Conservation (phyloP, 352 stramenopile species). For the Phytopythium ostracodes region DNA sequence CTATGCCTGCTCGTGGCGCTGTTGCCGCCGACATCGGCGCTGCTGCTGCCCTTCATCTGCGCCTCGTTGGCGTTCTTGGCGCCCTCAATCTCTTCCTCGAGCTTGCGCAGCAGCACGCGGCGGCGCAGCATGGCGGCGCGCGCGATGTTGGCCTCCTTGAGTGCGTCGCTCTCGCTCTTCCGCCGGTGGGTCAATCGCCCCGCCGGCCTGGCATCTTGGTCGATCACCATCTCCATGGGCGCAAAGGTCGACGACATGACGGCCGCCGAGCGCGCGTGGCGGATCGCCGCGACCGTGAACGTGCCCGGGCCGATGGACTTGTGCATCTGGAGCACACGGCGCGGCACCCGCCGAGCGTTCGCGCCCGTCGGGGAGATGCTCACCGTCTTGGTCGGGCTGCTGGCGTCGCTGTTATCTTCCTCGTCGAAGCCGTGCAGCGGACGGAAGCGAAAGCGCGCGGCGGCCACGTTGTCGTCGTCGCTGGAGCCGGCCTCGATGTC, state of each 20-base stretch:
- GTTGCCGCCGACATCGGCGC: not conserved
- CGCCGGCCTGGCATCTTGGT: slow-evolving; percentile 14
- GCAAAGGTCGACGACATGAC: slow-evolving; percentile 9
- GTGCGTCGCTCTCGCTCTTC: slow-evolving; percentile 69
- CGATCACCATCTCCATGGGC: slow-evolving; percentile 10
- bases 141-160: slow-evolving; percentile 45
- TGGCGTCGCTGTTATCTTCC: not conserved
- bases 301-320: slow-evolving; percentile 3
- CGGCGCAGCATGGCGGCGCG: slow-evolving; percentile 61
- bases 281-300: not conserved
- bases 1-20: not conserved
- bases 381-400: not conserved
- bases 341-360: not conserved
- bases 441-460: not conserved
- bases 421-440: not conserved
- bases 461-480: slow-evolving; percentile 25
- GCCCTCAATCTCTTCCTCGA: slow-evolving; percentile 71
- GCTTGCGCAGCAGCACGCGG: slow-evolving; percentile 57
- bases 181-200: slow-evolving; percentile 41
- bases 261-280: slow-evolving; percentile 10
- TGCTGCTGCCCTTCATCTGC: slow-evolving; percentile 8
- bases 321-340: slow-evolving; percentile 19
- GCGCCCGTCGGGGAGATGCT: not conserved
- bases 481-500: slow-evolving; percentile 49
- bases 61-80: slow-evolving; percentile 59